Evolutionary conservation across 164 flowering plant species (phyloP).

Genomic region (Piper betle): DNA sequence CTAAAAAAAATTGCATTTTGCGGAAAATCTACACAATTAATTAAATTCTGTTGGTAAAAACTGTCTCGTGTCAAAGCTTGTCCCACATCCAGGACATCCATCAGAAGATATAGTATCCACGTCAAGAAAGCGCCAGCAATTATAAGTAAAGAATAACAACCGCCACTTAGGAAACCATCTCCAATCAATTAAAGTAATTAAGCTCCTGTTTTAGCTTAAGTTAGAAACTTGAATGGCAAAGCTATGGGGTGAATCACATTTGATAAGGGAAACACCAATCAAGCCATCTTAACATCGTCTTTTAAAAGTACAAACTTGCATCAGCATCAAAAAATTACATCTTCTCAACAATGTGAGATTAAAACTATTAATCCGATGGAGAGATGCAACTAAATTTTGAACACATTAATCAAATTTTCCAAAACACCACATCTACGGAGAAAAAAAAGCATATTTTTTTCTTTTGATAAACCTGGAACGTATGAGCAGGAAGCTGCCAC

Average conservation of each 20-base stretch:
- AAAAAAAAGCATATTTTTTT: neutral
- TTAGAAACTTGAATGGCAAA: too few species aligned
- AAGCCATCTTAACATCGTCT: neutral
- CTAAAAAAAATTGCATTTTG: too few species aligned
- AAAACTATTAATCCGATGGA: neutral
- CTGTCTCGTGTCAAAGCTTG: too few species aligned
- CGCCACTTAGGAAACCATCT: neutral
- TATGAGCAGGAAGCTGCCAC: conserved; percentile 96
- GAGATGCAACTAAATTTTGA: neutral
- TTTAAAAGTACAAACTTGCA: too few species aligned
- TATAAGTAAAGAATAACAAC: too few species aligned
- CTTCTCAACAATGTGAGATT: neutral
- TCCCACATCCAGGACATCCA: neutral
- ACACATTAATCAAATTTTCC: neutral
- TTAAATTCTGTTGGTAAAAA: too few species aligned
- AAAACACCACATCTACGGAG: neutral
- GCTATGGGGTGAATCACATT: too few species aligned
- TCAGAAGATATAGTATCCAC: neutral
- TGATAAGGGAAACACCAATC: neutral
- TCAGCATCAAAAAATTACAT: neutral
- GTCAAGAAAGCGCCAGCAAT: neutral
- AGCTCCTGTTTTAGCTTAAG: neutral
- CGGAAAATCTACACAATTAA: too few species aligned
- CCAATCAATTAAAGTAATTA: too few species aligned
- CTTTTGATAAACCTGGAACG: conserved; percentile 53